Percentiles rank a stretch among this genome's conserved stretches.
phyloP scores from a whole-genome alignment of 345 rosid genomes.

The Eucalyptus pauciflora region DNA sequence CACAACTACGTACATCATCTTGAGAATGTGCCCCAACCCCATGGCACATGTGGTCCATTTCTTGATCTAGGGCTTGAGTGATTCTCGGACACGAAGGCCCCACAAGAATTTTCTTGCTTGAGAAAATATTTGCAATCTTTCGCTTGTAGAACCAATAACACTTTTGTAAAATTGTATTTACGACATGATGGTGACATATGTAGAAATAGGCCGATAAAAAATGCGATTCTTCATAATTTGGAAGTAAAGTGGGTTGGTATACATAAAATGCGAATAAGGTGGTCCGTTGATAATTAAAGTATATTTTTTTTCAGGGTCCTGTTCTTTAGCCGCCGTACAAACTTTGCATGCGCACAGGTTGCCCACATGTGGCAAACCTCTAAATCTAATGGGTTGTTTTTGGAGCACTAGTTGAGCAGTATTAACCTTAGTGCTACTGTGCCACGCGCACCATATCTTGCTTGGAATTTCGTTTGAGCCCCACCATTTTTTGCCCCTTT shows the following conservation, averaged over 20 bases:
- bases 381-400: neutral
- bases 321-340: conserved; percentile 53
- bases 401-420: neutral
- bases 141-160: neutral
- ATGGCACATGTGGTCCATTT: conserved; percentile 23
- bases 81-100: conserved; percentile 31
- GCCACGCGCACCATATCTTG: conserved; percentile 43
- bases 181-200: neutral
- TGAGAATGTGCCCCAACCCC: conserved; percentile 33
- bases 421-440: conserved; percentile 56
- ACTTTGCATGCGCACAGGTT: conserved; percentile 41
- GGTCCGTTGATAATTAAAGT: neutral
- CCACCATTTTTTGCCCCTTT: neutral
- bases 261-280: neutral
- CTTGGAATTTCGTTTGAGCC: neutral
- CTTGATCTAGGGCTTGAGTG: conserved; percentile 4
- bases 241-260: neutral
- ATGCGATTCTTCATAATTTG: neutral
- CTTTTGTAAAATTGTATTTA: neutral
- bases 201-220: neutral
- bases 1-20: conserved; percentile 46
- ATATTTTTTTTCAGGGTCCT: neutral
- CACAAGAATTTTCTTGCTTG: conserved; percentile 1
- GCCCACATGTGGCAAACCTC: conserved; percentile 17
- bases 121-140: neutral